Evolutionary conservation across 2,329 filamentous ascomycete species (phyloP), one percentile per base, ranked within the genome.

Genomic region (Pseudogymnoascus verrucosus): DNA sequence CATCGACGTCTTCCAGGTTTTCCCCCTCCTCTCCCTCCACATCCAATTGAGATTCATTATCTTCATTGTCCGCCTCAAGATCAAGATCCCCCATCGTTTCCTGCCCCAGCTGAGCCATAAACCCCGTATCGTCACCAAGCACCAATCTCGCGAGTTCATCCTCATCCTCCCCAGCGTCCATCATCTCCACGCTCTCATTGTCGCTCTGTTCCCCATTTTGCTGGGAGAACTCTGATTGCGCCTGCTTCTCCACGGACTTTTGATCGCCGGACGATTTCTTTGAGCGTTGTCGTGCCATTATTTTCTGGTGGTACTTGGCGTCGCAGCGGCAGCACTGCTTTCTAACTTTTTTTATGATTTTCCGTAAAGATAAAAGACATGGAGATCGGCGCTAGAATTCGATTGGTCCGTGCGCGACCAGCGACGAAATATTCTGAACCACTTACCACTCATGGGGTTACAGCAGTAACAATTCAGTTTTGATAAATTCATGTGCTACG

Each of bases 61-160:
- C 67, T 7, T 60, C 65, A 10, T 65, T 63, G 19, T 37, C 67
- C n/a, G 60, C 44, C 54, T 69, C 67, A 64, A 67, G 68, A 44
- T 71, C 69, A 61, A 42, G 36, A 37, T 71, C 68, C 42, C 75
- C 59, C 21, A 71, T 71, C 63, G 78, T 85, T 76, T 75, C 78
- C 71, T 78, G 77, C 68, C 89, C 89, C 61, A 98, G 78, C 44
- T 88, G 88, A 64, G 88, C 82, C 64, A 87, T 84, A 75, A 98
- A 98, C 36, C 88, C 90, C n/a, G 85, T 83, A 57, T 88, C 86
- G 76, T 96, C 90, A 63, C 95, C 95, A 66, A 99, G 90, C 3
- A 99, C 89, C 66, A 97, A 79, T 68, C 87, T 85, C 78, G 97
- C 93, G 31, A 97, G 84, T 73, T 93, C 91, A 71, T 89, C 86